These are phyloP conservation scores for Centrapalus pauciflorus DNA, from an alignment of 129 eudicot genomes.

Conservation along the genomic window DNA sequence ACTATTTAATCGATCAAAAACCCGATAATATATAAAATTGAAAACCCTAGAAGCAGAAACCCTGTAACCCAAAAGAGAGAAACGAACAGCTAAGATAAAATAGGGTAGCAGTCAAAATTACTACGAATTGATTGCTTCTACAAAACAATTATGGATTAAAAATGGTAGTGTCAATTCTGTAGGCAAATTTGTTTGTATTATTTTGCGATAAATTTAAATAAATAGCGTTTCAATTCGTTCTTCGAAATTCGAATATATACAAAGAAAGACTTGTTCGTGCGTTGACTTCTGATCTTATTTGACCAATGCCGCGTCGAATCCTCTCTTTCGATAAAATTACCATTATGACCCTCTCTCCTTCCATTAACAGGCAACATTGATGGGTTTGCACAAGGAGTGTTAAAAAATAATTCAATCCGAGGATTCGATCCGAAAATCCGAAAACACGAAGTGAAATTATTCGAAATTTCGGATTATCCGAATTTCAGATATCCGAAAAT, in stretches of 20 bases:
- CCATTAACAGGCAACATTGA: neutral
- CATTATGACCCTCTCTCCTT: neutral
- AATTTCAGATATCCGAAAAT: no score
- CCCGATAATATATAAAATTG: neutral
- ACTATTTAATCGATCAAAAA: conserved; percentile 6
- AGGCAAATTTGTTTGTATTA: conserved; percentile 12
- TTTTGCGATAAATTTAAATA: conserved; percentile 3
- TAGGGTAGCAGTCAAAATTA: neutral
- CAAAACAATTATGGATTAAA: conserved; percentile 18
- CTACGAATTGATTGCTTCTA: conserved; percentile 13
- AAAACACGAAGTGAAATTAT: no score
- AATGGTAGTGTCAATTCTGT: conserved; percentile 12
- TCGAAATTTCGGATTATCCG: no score
- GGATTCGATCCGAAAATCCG: no score
- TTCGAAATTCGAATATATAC: conserved; percentile 11
- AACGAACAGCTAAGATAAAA: conserved; percentile 4
- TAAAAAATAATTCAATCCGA: no score
- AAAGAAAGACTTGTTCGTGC: conserved; percentile 24
- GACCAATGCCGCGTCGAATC: conserved; percentile 35
- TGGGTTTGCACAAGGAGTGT: no score
- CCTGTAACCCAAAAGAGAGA: conserved; percentile 4
- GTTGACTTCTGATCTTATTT: conserved; percentile 29
- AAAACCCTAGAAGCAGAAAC: conserved; percentile 12
- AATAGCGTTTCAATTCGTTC: conserved; percentile 7
- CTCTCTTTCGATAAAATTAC: neutral